Evolutionary conservation across 1,139 yeast genomes (phyloP).

Genomic region (Kazachstania sp.): DNA sequence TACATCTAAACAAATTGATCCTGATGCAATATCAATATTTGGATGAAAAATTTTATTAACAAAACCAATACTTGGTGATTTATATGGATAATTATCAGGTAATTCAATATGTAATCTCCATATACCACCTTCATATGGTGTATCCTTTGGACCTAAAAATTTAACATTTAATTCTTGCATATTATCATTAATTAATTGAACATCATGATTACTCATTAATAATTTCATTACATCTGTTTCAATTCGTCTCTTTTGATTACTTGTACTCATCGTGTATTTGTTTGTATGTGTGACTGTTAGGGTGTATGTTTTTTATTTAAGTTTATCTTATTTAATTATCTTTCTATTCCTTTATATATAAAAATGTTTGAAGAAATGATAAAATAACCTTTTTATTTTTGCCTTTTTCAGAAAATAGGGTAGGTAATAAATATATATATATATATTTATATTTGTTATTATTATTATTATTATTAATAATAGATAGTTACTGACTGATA

Average conservation of each 20-base stretch:
- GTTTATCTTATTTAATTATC: too few relatives aligned
- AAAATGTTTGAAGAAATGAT: too few relatives aligned
- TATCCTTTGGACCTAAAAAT: slow-evolving; percentile 80
- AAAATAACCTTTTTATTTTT: too few relatives aligned
- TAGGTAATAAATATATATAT: too few relatives aligned
- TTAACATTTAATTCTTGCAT: slow-evolving; percentile 86
- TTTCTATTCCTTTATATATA: too few relatives aligned
- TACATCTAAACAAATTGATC: slow-evolving; percentile 92
- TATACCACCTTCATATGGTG: slow-evolving; percentile 82
- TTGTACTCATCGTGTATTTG: background rate
- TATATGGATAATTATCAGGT: slow-evolving; percentile 93
- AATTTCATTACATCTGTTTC: slow-evolving; percentile 96
- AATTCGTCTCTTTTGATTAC: slow-evolving; percentile 66
- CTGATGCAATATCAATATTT: slow-evolving; percentile 81
- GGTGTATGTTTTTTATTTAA: too few relatives aligned
- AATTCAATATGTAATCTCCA: slow-evolving; percentile 92
- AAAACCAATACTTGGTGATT: slow-evolving; percentile 93
- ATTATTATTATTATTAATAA: too few relatives aligned
- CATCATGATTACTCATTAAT: slow-evolving; percentile 90
- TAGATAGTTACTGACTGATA: too few relatives aligned
- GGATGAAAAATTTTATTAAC: slow-evolving; percentile 90
- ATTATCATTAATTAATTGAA: slow-evolving; percentile 73
- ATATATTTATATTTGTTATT: too few relatives aligned
- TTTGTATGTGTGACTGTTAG: background rate
- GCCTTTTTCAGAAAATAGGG: too few relatives aligned